Percentiles rank a stretch among this genome's conserved stretches.
Evolutionary conservation across 768 basidiomycete species (phyloP).

Genomic region (Serendipita sp.): DNA sequence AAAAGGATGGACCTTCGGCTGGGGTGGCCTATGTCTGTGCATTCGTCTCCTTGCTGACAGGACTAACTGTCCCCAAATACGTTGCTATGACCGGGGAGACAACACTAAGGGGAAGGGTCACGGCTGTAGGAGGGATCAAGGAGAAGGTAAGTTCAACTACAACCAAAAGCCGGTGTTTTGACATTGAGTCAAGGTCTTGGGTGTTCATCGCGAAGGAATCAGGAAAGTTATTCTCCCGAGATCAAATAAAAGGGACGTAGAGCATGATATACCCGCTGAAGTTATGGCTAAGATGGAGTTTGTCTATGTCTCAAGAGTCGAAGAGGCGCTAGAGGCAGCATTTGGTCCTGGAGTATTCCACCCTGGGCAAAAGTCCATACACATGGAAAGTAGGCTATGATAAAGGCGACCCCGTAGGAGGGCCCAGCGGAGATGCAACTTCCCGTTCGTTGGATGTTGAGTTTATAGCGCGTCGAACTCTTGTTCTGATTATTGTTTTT

Average conservation of each 20-base stretch:
- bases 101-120: slow-evolving; percentile 67
- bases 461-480: no score
- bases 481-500: no score
- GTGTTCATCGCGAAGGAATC: slow-evolving; percentile 75
- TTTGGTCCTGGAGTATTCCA: slow-evolving; percentile 33
- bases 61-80: slow-evolving; percentile 51
- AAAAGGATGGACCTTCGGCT: slow-evolving; percentile 87
- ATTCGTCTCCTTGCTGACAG: slow-evolving; percentile 70
- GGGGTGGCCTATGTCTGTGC: slow-evolving; percentile 77
- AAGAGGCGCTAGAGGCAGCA: slow-evolving; percentile 68
- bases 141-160: slow-evolving; percentile 37
- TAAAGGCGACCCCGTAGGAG: no score
- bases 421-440: no score
- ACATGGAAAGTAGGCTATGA: slow-evolving; percentile 7
- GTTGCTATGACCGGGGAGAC: slow-evolving; percentile 91
- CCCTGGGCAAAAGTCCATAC: background rate
- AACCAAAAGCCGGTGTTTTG: background rate
- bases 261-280: slow-evolving; percentile 64
- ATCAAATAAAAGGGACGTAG: slow-evolving; percentile 75
- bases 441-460: no score
- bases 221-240: slow-evolving; percentile 71
- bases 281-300: slow-evolving; percentile 64
- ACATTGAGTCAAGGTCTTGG: slow-evolving; percentile 37
- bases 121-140: slow-evolving; percentile 79
- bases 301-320: slow-evolving; percentile 61